A percentile compares a stretch with the other conserved stretches of the same genome.
Conservation (phyloP, 2,329 filamentous ascomycete species). For the Aspergillus pseudonomiae region DNA sequence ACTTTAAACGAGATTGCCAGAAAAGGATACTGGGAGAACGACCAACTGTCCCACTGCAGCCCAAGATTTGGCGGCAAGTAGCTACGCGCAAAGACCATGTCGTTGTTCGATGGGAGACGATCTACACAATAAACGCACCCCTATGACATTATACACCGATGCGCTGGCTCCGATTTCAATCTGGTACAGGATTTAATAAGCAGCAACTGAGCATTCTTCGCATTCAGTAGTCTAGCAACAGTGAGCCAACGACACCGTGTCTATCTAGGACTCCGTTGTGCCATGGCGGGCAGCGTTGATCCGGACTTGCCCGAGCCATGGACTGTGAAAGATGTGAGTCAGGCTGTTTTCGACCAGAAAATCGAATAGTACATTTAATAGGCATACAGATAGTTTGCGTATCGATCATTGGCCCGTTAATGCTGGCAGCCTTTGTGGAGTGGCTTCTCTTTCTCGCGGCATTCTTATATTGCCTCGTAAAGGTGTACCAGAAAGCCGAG, state of each 20-base stretch:
- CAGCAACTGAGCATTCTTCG: background rate
- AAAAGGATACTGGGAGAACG: background rate
- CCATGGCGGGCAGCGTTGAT: background rate
- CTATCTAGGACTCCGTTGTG: background rate
- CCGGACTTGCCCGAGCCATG: slow-evolving; percentile 27
- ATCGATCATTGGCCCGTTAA: slow-evolving; percentile 75
- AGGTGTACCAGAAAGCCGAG: slow-evolving; percentile 87
- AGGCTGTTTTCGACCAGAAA: background rate
- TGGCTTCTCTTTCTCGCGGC: slow-evolving; percentile 96
- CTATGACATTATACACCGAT: background rate
- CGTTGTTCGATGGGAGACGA: background rate
- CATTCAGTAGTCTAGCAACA: background rate
- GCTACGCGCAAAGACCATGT: background rate
- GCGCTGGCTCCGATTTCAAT: background rate
- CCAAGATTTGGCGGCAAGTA: background rate
- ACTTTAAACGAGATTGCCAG: background rate
- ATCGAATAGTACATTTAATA: slow-evolving; percentile 3
- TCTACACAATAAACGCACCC: background rate
- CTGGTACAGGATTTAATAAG: background rate
- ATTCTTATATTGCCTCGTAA: slow-evolving; percentile 86
- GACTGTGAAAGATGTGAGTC: slow-evolving; percentile 43
- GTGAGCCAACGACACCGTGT: background rate
- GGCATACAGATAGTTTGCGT: slow-evolving; percentile 76
- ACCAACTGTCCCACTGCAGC: background rate
- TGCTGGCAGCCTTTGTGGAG: slow-evolving; percentile 83